Conservation (phyloP, 495 filamentous ascomycete species). For the Penicillium bialowiezense region DNA sequence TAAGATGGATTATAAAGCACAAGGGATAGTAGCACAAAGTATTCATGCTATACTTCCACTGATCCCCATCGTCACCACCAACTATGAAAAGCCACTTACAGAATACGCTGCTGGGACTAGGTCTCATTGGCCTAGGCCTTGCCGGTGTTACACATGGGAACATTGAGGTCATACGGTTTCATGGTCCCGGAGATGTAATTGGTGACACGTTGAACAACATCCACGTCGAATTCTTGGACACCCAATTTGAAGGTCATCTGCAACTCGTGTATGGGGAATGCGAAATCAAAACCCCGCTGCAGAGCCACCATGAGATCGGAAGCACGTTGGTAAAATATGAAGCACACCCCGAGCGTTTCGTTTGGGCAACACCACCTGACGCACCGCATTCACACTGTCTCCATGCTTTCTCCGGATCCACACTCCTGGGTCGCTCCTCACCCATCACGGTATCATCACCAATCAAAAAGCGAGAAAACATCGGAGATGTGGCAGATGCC, state of each 20-base stretch:
- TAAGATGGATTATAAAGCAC: background rate
- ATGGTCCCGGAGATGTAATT: conserved; percentile 13
- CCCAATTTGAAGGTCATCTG: conserved; percentile 22
- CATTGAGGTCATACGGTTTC: conserved; percentile 14
- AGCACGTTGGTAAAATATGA: conserved; percentile 25
- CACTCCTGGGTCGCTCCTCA: conserved; percentile 21
- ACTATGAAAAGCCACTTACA: conserved; percentile 3
- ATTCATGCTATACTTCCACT: background rate
- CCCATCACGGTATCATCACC: conserved; percentile 20
- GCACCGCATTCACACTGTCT: conserved; percentile 28
- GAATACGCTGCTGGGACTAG: conserved; percentile 12
- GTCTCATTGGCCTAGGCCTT: conserved; percentile 9
- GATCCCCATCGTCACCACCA: background rate
- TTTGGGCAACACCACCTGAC: conserved; percentile 32
- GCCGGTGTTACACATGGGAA: conserved; percentile 13
- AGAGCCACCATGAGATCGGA: conserved; percentile 29
- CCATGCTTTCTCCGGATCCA: conserved; percentile 29
- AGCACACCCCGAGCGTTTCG: conserved; percentile 28
- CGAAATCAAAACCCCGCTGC: conserved; percentile 7
- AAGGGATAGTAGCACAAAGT: background rate
- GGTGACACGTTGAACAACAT: conserved; percentile 34
- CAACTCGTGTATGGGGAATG: conserved; percentile 34
- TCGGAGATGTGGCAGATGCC: conserved; percentile 45
- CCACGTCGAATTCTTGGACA: conserved; percentile 27
- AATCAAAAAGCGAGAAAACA: conserved; percentile 22